These are phyloP conservation scores for Platanthera zijinensis DNA, from an alignment of 106 monocot genomes.

Conservation along the genomic window DNA sequence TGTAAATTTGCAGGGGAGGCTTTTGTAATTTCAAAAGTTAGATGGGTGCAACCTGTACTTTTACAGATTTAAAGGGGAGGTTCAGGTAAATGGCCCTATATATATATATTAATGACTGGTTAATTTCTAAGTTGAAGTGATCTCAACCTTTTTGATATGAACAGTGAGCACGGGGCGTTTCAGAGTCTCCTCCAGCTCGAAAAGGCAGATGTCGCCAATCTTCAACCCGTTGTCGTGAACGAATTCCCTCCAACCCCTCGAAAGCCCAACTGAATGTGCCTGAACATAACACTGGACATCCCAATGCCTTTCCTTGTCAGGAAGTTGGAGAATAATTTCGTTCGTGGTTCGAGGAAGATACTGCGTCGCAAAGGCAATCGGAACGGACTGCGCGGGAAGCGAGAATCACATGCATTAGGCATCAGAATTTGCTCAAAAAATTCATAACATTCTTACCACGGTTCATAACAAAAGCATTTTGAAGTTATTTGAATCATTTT, in stretches of 20 bases:
- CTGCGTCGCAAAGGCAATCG: conserved; percentile 5
- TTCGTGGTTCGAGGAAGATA: conserved; percentile 6
- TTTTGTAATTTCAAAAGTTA: too few relatives aligned
- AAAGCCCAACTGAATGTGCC: neutral
- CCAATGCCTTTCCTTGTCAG: conserved; percentile 8
- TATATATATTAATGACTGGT: too few relatives aligned
- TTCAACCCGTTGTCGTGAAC: conserved; percentile 17
- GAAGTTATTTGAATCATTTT: too few relatives aligned
- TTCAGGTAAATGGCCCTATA: too few relatives aligned
- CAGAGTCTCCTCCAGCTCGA: conserved; percentile 6
- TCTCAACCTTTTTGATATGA: conserved; percentile 6
- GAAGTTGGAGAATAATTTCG: conserved; percentile 8
- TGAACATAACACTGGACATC: neutral
- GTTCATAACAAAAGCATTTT: neutral
- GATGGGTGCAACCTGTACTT: too few relatives aligned
- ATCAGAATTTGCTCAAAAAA: neutral
- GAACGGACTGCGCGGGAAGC: conserved; percentile 5
- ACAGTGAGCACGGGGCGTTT: conserved; percentile 8
- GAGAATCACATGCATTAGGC: neutral
- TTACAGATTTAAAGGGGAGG: too few relatives aligned
- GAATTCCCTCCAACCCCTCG: conserved; percentile 13
- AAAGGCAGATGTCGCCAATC: conserved; percentile 22
- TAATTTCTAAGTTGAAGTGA: neutral
- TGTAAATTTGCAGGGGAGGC: too few relatives aligned
- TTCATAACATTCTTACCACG: neutral